Evolutionary conservation across 176 grass and related monocot species (phyloP), one percentile per base, ranked within the genome.

Genomic region (Triticum turgidum): DNA sequence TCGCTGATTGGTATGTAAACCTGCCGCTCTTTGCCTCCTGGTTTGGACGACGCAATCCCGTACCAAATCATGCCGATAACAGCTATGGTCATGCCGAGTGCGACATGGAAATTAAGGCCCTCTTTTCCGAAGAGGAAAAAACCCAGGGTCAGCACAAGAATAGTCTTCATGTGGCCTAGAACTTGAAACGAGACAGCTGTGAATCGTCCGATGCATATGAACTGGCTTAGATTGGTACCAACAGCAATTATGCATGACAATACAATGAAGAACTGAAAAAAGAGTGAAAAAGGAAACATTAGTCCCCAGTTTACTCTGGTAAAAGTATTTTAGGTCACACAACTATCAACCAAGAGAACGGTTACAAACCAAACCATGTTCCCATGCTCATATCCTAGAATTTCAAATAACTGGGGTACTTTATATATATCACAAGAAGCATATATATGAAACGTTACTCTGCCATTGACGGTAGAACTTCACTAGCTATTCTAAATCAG

Each of bases 151-250:
- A 89, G 74, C 39, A 89, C 87, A 39, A 89, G 82, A 52, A 89
- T 80, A 20, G 87, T 89, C 82, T 89, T 89, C 87, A 89, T 89
- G 87, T 89, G 87, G 9, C 87, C 87, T 27, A 89, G 59, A 33
- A 81, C 79, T 81, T 81, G 79, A 81, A 81, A 81, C 11, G 79
- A 81, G 25, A 81, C 79, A 68, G 79, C 87, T 30, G 87, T 80
- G 87, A 89, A 89, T 74, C 87, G 30, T 25, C 87, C 76, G 0
- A 89, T 89, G 76, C 87, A 89, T 67, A 89, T 89, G 76, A 89
- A 89, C 61, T 89, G 87, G 54, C 87, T 89, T 35, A 89, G 76
- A 56, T 89, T 89, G 66, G 82, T 84, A 38, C 87, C 87, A 9
- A 89, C 87, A 47, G 87, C 87, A 34, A 89, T 89, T 44, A 62